A percentile compares a stretch with the other conserved stretches of the same genome.
These are phyloP conservation scores for Malus hybrid DNA, from an alignment of 331 rosid genomes.

Conservation along the genomic window DNA sequence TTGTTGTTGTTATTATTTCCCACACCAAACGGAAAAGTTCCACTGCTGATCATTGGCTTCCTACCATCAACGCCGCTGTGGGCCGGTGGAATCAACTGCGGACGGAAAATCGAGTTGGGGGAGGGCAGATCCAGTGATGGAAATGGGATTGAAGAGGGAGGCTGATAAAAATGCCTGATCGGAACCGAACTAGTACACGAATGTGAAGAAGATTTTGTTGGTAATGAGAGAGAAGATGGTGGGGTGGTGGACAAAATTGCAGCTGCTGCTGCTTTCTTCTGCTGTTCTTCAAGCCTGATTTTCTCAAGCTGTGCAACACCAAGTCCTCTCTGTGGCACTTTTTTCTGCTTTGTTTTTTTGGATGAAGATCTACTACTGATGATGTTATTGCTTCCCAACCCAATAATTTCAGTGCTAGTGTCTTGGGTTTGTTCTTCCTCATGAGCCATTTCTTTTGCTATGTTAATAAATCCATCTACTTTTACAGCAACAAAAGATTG, in stretches of 20 bases:
- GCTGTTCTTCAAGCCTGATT: constrained; percentile 66
- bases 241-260: constrained; percentile 23
- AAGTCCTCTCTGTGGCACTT: constrained; percentile 80
- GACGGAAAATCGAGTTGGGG: constrained; percentile 17
- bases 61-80: constrained; percentile 21
- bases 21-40: constrained; percentile 29
- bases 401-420: constrained; percentile 4
- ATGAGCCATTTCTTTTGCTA: constrained; percentile 35
- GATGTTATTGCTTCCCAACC: constrained; percentile 1
- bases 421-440: constrained; percentile 37
- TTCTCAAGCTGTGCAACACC: constrained; percentile 91
- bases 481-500: not conserved
- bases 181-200: constrained; percentile 19
- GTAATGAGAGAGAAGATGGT: constrained; percentile 5
- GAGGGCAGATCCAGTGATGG: constrained; percentile 31
- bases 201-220: constrained; percentile 24
- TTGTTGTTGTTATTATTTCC: not conserved
- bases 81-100: constrained; percentile 18
- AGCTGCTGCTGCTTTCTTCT: constrained; percentile 23
- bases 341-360: constrained; percentile 50
- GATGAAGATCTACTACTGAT: constrained; percentile 36
- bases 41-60: constrained; percentile 5
- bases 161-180: constrained; percentile 22
- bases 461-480: constrained; percentile 24
- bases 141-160: constrained; percentile 35